Percentiles rank a stretch among this genome's conserved stretches.
These are phyloP conservation scores for Celoporthe dispersa DNA, from an alignment of 2,329 filamentous ascomycete species.

Conservation along the genomic window DNA sequence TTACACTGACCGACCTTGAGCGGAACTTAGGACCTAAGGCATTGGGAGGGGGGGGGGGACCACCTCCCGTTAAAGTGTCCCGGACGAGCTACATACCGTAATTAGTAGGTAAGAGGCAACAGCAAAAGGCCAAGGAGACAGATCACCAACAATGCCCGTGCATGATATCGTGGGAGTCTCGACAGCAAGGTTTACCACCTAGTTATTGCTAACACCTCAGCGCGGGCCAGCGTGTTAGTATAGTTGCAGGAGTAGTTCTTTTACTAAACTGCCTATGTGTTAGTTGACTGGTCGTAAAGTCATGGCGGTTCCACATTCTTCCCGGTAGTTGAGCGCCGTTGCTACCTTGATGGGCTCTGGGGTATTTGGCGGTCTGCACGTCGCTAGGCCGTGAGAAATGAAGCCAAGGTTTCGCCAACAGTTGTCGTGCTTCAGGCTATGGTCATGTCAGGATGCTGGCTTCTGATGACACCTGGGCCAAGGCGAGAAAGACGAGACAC, in stretches of 20 bases:
- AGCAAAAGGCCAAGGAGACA: background rate
- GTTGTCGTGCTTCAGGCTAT: background rate
- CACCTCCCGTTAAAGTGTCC: background rate
- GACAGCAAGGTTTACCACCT: background rate
- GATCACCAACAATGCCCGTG: background rate
- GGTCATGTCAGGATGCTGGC: background rate
- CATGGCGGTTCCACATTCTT: background rate
- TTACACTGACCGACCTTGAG: background rate
- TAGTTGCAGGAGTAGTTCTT: constrained; percentile 1
- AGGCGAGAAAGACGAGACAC: too few species aligned
- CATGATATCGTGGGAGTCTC: background rate
- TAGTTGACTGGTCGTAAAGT: background rate
- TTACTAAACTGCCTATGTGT: background rate
- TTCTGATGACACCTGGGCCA: background rate
- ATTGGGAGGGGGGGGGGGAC: background rate
- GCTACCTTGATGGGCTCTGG: background rate
- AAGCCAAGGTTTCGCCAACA: background rate
- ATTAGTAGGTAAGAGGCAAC: background rate
- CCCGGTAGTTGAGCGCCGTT: background rate
- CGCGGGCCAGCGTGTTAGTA: background rate
- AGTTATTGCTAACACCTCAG: background rate
- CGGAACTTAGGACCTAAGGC: background rate
- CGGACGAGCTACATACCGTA: background rate
- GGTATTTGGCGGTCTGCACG: background rate
- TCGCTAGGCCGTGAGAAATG: background rate